Conservation (phyloP, 192 early-diverging fungal species). For the Coemansia sp. region DNA sequence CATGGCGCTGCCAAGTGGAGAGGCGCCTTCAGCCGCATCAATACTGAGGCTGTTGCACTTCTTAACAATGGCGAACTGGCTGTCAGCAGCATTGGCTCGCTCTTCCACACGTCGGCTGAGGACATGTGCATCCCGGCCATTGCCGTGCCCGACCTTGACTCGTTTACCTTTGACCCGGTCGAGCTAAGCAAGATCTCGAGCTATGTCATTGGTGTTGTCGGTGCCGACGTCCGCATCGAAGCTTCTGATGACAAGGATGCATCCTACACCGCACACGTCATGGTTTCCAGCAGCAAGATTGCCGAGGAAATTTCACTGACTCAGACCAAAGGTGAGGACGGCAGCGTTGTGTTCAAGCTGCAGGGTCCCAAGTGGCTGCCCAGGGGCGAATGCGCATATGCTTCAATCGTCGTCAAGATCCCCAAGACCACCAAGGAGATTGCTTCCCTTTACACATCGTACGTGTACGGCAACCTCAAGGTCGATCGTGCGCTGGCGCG, state of each 20-base stretch:
- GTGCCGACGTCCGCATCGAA: constrained; percentile 34
- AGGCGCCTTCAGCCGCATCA: constrained; percentile 16
- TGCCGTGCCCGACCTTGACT: constrained; percentile 30
- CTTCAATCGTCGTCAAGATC: constrained; percentile 32
- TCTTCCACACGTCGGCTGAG: constrained; percentile 13
- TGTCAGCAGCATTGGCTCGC: constrained; percentile 3
- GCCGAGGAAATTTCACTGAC: constrained; percentile 37
- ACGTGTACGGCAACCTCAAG: constrained; percentile 40
- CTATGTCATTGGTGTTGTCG: constrained; percentile 34
- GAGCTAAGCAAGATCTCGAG: constrained; percentile 37
- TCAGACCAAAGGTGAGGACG: constrained; percentile 25
- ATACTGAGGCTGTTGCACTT: constrained; percentile 20
- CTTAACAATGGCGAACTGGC: constrained; percentile 35
- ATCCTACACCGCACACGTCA: constrained; percentile 26
- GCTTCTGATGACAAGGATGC: constrained; percentile 27
- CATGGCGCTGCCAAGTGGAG: constrained; percentile 15
- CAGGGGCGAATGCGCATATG: constrained; percentile 39
- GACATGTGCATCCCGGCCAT: constrained; percentile 40
- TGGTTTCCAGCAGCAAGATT: constrained; percentile 38
- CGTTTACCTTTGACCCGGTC: constrained; percentile 23
- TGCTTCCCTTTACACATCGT: constrained; percentile 26
- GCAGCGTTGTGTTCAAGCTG: constrained; percentile 31
- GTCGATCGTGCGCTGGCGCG: constrained; percentile 36
- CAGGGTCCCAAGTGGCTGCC: constrained; percentile 45
- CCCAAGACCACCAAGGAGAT: constrained; percentile 27